phyloP scores from a whole-genome alignment of 225 moss, liverwort and hornwort genomes.

The Takakia lepidozioides region DNA sequence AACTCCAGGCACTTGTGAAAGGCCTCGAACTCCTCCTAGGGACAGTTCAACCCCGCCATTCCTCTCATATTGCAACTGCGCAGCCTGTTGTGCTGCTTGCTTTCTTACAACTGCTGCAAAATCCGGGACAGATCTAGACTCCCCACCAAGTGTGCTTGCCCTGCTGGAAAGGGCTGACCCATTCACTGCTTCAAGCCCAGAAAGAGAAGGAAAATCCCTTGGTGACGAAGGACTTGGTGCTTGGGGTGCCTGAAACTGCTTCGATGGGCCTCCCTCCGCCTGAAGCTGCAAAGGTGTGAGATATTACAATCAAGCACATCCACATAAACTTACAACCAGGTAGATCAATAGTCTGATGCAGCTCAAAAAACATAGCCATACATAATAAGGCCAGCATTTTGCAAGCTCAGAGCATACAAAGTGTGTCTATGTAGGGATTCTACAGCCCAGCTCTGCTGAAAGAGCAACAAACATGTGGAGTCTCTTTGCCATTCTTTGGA shows the following conservation, averaged over 20 bases:
- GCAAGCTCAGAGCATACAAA: too few relatives aligned
- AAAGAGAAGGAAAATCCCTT: constrained; percentile 42
- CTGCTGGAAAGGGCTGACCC: constrained; percentile 3
- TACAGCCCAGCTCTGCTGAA: too few relatives aligned
- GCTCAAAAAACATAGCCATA: too few relatives aligned
- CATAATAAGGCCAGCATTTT: too few relatives aligned
- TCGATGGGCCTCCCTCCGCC: constrained; percentile 29
- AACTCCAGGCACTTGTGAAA: constrained; percentile 16
- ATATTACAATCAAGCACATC: too few relatives aligned
- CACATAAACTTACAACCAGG: too few relatives aligned
- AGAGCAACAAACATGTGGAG: too few relatives aligned
- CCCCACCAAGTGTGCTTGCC: constrained; percentile 7
- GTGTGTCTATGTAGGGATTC: too few relatives aligned
- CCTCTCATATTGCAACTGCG: constrained; percentile 44
- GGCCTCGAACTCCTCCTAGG: constrained; percentile 17
- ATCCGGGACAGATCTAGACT: constrained; percentile 24
- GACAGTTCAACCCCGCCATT: constrained; percentile 34
- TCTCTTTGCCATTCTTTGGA: too few relatives aligned
- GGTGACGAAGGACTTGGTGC: constrained; percentile 31
- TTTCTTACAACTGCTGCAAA: constrained; percentile 51
- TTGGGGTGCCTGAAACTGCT: constrained; percentile 30
- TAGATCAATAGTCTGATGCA: too few relatives aligned
- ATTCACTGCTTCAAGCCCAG: constrained; percentile 20
- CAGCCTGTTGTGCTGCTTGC: constrained; percentile 40
- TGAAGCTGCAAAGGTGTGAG: constrained; percentile 24